Percentiles rank a stretch among this genome's conserved stretches.
Evolutionary conservation across 768 basidiomycete species (phyloP).

Genomic region (Coprinellus aureogranulatus): DNA sequence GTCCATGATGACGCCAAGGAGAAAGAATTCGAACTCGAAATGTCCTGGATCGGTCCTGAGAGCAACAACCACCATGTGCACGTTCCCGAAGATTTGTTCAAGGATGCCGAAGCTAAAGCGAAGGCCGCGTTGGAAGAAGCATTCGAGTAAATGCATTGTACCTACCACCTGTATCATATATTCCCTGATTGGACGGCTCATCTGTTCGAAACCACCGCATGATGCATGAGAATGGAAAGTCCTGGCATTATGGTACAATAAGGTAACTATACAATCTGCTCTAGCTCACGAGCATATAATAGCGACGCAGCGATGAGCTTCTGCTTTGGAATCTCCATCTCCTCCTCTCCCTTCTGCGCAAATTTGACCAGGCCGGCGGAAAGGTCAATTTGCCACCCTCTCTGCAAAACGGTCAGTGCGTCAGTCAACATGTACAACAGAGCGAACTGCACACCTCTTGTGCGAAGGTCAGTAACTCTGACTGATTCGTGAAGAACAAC

Average conservation of each 20-base stretch:
- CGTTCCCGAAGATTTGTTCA: slow-evolving; percentile 81
- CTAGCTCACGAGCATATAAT: slow-evolving; percentile 80
- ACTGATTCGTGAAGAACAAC: slow-evolving; percentile 83
- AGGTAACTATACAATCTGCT: slow-evolving; percentile 74
- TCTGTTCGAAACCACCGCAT: neutral
- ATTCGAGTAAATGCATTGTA: slow-evolving; percentile 35
- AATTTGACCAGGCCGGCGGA: slow-evolving; percentile 70
- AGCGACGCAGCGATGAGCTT: slow-evolving; percentile 77
- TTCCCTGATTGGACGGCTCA: neutral
- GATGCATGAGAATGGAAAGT: neutral
- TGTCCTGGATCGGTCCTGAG: slow-evolving; percentile 93
- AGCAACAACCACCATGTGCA: slow-evolving; percentile 74
- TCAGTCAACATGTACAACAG: slow-evolving; percentile 5
- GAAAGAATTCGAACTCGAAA: slow-evolving; percentile 96
- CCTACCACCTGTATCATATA: slow-evolving; percentile 15
- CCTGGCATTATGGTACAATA: slow-evolving; percentile 14
- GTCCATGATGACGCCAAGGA: slow-evolving; percentile 98
- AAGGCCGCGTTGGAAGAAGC: slow-evolving; percentile 78
- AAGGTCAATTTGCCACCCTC: slow-evolving; percentile 82
- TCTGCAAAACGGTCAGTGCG: slow-evolving; percentile 42
- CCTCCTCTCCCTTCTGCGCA: slow-evolving; percentile 76
- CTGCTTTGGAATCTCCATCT: slow-evolving; percentile 81
- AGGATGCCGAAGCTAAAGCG: slow-evolving; percentile 84
- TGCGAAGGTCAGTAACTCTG: slow-evolving; percentile 82
- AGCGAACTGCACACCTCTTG: slow-evolving; percentile 49